These are phyloP conservation scores for Verticillium albo-atrum DNA, from an alignment of 2,329 filamentous ascomycete genomes.

Conservation along the genomic window DNA sequence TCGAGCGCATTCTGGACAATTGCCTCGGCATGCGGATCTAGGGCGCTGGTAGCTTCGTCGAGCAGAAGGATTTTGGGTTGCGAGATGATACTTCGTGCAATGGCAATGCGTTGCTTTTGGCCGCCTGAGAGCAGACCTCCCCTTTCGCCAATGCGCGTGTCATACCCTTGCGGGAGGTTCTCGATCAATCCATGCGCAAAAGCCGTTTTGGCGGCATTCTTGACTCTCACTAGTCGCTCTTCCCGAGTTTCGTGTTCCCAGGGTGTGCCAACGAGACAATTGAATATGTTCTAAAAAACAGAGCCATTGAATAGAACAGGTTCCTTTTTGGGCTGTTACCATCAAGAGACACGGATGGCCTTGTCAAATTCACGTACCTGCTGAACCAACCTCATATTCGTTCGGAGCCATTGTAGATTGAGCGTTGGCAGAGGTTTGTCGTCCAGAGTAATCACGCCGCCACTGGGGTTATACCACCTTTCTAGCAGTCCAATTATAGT, in stretches of 20 bases:
- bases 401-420: conserved; percentile 48
- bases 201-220: conserved; percentile 43
- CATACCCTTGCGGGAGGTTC: conserved; percentile 49
- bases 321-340: conserved; percentile 26
- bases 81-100: conserved; percentile 63
- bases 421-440: conserved; percentile 33
- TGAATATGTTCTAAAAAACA: neutral
- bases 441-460: conserved; percentile 41
- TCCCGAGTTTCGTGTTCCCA: conserved; percentile 18
- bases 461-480: conserved; percentile 47
- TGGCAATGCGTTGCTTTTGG: conserved; percentile 63
- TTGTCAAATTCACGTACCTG: neutral
- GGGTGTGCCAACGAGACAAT: neutral
- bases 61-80: conserved; percentile 60
- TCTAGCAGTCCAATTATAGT: conserved; percentile 54
- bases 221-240: conserved; percentile 38
- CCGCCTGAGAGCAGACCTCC: conserved; percentile 64
- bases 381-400: conserved; percentile 46
- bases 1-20: conserved; percentile 54
- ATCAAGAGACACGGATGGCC: neutral
- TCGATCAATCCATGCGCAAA: conserved; percentile 51
- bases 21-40: conserved; percentile 39
- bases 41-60: conserved; percentile 63
- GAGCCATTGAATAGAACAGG: neutral
- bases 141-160: conserved; percentile 59